Percentiles rank a stretch among this genome's conserved stretches.
These are phyloP conservation scores for Chlorencoelia australis DNA, from an alignment of 2,329 filamentous ascomycete species.

Conservation along the genomic window DNA sequence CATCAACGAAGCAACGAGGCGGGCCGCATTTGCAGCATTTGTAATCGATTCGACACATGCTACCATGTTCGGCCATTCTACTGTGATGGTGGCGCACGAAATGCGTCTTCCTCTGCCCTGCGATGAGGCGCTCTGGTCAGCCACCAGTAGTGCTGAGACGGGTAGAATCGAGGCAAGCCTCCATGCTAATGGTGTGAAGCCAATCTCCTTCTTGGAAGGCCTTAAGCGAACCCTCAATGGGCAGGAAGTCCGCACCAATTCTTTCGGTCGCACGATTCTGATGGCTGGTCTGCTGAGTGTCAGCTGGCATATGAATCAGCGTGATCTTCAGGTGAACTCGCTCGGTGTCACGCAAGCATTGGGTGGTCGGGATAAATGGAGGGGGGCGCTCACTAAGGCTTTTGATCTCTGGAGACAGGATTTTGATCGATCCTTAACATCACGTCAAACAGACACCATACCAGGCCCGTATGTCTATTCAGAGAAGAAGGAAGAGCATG, in stretches of 20 bases:
- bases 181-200: constrained; percentile 71
- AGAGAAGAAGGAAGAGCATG: constrained; percentile 52
- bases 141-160: constrained; percentile 78
- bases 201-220: constrained; percentile 80
- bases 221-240: constrained; percentile 80
- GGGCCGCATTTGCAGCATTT: constrained; percentile 88
- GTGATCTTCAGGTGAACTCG: constrained; percentile 84
- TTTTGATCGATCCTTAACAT: constrained; percentile 67
- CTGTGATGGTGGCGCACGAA: constrained; percentile 94
- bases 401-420: constrained; percentile 92
- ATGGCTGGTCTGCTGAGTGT: constrained; percentile 92
- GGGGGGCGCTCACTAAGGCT: constrained; percentile 70
- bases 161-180: constrained; percentile 73
- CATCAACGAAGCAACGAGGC: constrained; percentile 78
- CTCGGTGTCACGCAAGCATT: constrained; percentile 70
- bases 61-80: constrained; percentile 95
- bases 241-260: constrained; percentile 80
- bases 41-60: constrained; percentile 93
- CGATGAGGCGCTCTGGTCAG: constrained; percentile 87
- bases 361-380: constrained; percentile 86
- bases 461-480: constrained; percentile 45
- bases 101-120: constrained; percentile 86
- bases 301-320: constrained; percentile 95
- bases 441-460: constrained; percentile 42
- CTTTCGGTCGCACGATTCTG: constrained; percentile 83